Base-by-base conservation (phyloP, 1,139 yeast species). In the Nakaseomyces delphensis region DNA sequence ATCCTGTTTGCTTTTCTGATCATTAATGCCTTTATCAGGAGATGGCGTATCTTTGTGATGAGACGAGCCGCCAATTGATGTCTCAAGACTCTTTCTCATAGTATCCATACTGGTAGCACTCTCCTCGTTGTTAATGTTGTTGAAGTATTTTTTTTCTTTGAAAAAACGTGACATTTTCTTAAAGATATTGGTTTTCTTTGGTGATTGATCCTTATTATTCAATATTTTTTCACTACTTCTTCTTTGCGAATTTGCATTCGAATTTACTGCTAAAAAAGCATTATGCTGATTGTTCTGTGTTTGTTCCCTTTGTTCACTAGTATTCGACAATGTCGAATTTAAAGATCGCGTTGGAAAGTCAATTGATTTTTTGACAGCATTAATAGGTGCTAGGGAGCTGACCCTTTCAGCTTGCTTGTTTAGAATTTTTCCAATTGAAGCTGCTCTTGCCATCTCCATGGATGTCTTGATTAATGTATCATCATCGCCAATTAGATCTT, bases 121-220 rank as follows among this genome's bases (percentile, higher is more conserved):
- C 11, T 33, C 37, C 13, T 33, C 37, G 14, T 33, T 33, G 27
- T 33, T 33, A 5, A 33, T 4, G n/a, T 33, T 33, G 11, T 21
- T 33, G 18, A 41, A 15, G 20, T 45, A 32, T 35, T 45, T 47
- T 32, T 45, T 49, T 7, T 43, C 42, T 37, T 54, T 56, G 43
- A 56, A 56, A 38, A 55, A 55, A 10, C 53, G 48, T 2, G 56
- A 45, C 23, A 54, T 42, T 39, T 48, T 53, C 13, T 38, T 46
- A 24, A 51, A 49, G 11, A 51, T 45, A 30, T 38, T 38, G 3
- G 32, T 38, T 20, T 38, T 38, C 14, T 38, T 38, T 8, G 37
- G 37, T 4, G 37, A 33, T n/a, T 33, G 37, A 20, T 33, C 37
- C 13, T 33, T 33, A 21, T 27, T 33, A 11, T 4, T 27, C 11